Evolutionary conservation across 805 yeast species (phyloP).

Genomic region (Candida verbasci): DNA sequence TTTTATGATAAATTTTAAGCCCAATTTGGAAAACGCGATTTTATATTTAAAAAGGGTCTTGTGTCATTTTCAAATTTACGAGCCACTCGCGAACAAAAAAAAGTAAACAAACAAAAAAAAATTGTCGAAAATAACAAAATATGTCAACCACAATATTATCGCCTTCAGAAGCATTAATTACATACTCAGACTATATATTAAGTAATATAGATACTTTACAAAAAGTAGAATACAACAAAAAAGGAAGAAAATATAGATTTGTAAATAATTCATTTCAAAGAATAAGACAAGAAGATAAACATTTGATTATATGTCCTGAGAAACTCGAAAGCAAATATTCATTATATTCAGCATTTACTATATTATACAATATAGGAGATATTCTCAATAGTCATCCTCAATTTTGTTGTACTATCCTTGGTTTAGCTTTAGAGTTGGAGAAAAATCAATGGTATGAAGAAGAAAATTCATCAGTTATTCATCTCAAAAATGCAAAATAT

Average conservation of each 20-base stretch:
- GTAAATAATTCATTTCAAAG: constrained; percentile 47
- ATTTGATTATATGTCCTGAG: constrained; percentile 36
- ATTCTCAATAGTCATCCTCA: constrained; percentile 33
- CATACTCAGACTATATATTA: constrained; percentile 32
- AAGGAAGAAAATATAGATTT: constrained; percentile 47
- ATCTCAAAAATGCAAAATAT: constrained; percentile 27
- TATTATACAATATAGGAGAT: constrained; percentile 35
- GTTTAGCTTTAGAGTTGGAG: constrained; percentile 48
- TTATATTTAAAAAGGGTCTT: too few relatives aligned
- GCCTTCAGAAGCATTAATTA: constrained; percentile 31
- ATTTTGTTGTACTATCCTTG: constrained; percentile 44
- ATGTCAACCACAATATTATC: constrained; percentile 14
- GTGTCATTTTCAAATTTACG: too few relatives aligned
- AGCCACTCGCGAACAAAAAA: too few relatives aligned
- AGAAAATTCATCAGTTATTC: constrained; percentile 39
- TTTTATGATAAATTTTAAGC: too few relatives aligned
- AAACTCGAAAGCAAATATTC: constrained; percentile 28
- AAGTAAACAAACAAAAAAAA: too few relatives aligned
- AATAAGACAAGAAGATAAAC: constrained; percentile 46
- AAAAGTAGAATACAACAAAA: constrained; percentile 33
- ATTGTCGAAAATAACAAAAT: too few relatives aligned
- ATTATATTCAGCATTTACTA: constrained; percentile 39
- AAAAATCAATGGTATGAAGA: constrained; percentile 46
- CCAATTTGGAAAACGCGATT: too few relatives aligned
- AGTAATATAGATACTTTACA: constrained; percentile 28